phyloP scores from a whole-genome alignment of 768 basidiomycete genomes.

The Phaeotremella skinneri region DNA sequence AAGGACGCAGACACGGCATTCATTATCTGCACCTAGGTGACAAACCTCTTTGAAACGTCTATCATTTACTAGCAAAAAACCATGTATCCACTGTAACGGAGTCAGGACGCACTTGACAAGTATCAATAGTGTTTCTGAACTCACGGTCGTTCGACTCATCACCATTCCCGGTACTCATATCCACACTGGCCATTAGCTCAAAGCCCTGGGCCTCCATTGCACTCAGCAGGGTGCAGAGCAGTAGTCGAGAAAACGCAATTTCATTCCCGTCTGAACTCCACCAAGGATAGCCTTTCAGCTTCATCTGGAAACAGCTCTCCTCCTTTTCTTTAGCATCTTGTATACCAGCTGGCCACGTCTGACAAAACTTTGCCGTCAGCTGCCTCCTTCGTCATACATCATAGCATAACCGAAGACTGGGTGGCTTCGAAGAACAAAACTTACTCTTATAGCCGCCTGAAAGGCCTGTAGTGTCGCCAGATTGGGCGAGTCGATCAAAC shows the following conservation, averaged over 20 bases:
- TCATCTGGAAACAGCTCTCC: conserved; percentile 29
- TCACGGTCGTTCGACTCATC: conserved; percentile 33
- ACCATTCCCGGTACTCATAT: conserved; percentile 34
- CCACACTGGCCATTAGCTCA: conserved; percentile 42
- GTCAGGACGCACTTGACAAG: background rate
- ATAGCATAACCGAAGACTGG: no score
- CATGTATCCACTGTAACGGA: conserved; percentile 30
- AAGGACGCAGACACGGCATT: no score
- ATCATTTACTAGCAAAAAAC: conserved; percentile 6
- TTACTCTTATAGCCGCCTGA: conserved; percentile 30
- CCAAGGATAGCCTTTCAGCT: conserved; percentile 43
- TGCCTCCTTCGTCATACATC: background rate
- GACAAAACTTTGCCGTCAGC: background rate
- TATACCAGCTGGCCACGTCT: conserved; percentile 43
- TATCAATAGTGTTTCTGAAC: conserved; percentile 8
- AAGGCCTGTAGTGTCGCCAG: conserved; percentile 31
- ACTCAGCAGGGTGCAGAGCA: conserved; percentile 29
- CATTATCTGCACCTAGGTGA: no score
- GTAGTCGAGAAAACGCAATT: conserved; percentile 24
- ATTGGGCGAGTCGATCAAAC: conserved; percentile 43
- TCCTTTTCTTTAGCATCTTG: conserved; percentile 37
- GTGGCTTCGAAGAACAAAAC: conserved; percentile 5
- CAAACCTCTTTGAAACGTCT: background rate
- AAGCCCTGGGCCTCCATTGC: conserved; percentile 41
- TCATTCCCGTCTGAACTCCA: conserved; percentile 31